A percentile compares a stretch with the other conserved stretches of the same genome.
Evolutionary conservation across 2,329 filamentous ascomycete species (phyloP).

Genomic region (Pseudogymnoascus sp.): DNA sequence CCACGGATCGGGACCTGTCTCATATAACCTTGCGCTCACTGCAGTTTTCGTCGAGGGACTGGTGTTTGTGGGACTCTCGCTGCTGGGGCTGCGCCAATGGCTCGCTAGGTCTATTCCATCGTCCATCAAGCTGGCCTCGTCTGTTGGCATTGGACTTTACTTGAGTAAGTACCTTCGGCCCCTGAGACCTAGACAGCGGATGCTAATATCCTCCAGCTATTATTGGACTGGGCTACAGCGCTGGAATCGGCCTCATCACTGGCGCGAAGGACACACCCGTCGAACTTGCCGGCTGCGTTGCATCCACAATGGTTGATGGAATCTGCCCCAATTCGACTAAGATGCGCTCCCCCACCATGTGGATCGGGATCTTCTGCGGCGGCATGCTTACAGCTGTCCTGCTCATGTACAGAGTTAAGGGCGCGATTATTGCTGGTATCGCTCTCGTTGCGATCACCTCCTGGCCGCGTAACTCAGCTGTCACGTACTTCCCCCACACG

Average conservation of each 20-base stretch:
- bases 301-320: conserved; percentile 32
- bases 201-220: conserved; percentile 34
- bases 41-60: conserved; percentile 85
- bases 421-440: conserved; percentile 77
- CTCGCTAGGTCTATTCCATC: conserved; percentile 73
- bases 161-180: conserved; percentile 34
- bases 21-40: conserved; percentile 69
- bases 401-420: conserved; percentile 81
- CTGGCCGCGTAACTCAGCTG: conserved; percentile 67
- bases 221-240: conserved; percentile 69
- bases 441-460: conserved; percentile 79
- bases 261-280: conserved; percentile 61
- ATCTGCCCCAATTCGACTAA: conserved; percentile 56
- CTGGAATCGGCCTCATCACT: conserved; percentile 72
- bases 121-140: conserved; percentile 79
- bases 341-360: conserved; percentile 78
- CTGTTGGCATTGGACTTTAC: conserved; percentile 79
- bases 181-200: not conserved
- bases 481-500: conserved; percentile 76
- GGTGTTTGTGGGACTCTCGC: conserved; percentile 71
- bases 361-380: conserved; percentile 82
- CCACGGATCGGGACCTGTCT: conserved; percentile 64
- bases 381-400: conserved; percentile 71
- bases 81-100: conserved; percentile 81
- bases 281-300: conserved; percentile 54